These are phyloP conservation scores for Monilinia aucupariae DNA, from an alignment of 2,329 filamentous ascomycete species.

Conservation along the genomic window DNA sequence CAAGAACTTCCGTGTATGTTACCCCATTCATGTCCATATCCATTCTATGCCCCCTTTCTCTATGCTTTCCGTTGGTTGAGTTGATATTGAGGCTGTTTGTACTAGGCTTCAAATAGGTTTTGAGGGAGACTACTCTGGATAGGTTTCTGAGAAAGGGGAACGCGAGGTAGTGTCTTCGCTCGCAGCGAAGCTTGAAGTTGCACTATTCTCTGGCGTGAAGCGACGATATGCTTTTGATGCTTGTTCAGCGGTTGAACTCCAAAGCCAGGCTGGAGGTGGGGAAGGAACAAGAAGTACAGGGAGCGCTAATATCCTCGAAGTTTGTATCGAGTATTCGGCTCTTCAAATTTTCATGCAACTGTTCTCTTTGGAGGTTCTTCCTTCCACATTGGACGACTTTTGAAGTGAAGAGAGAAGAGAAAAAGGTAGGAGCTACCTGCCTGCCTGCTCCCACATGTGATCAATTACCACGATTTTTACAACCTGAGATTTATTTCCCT, in stretches of 20 bases:
- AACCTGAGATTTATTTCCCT: neutral
- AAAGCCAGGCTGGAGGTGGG: neutral
- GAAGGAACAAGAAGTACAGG: neutral
- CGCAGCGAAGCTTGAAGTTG: neutral
- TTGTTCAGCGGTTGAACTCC: neutral
- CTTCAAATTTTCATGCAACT: neutral
- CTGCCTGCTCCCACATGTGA: neutral
- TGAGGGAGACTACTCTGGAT: neutral
- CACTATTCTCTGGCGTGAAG: neutral
- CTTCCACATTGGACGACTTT: neutral
- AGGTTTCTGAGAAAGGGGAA: neutral
- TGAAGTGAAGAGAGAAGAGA: neutral
- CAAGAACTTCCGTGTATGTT: neutral
- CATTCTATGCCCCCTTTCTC: neutral
- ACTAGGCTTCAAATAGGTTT: neutral
- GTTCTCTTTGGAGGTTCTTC: neutral
- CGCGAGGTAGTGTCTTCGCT: neutral
- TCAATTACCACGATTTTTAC: neutral
- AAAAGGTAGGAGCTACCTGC: neutral
- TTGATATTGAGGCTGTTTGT: neutral
- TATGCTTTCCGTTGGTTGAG: neutral
- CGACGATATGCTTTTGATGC: neutral
- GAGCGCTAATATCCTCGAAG: too few species aligned
- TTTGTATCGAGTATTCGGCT: neutral
- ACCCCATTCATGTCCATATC: neutral